phyloP scores from a whole-genome alignment of 1,284 basidiomycete species.

The Hymenochaete sp. region DNA sequence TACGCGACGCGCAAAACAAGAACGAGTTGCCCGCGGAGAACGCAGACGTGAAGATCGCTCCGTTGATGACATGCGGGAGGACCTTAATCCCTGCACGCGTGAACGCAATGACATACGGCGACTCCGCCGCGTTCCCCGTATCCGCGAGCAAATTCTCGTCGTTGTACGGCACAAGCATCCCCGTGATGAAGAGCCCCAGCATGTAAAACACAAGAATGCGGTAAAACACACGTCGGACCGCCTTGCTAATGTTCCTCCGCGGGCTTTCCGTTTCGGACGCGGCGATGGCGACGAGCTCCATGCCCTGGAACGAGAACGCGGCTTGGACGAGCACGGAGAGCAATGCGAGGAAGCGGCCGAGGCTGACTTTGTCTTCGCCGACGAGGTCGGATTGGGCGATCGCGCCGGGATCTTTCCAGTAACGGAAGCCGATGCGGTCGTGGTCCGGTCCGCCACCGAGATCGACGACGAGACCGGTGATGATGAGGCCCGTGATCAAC shows the following conservation, averaged over 20 bases:
- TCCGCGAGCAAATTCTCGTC: conserved; percentile 46
- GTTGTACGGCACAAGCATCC: conserved; percentile 72
- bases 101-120: conserved; percentile 81
- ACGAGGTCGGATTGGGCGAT: conserved; percentile 41
- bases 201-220: conserved; percentile 73
- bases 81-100: conserved; percentile 66
- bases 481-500: conserved; percentile 52
- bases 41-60: conserved; percentile 58
- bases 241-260: conserved; percentile 70
- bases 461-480: conserved; percentile 61
- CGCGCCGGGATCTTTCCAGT: conserved; percentile 66
- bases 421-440: conserved; percentile 56
- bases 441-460: conserved; percentile 59
- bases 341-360: conserved; percentile 62
- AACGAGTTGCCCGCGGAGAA: conserved; percentile 81
- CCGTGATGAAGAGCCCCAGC: conserved; percentile 65
- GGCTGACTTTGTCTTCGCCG: conserved; percentile 28
- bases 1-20: conserved; percentile 75
- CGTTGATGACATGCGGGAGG: conserved; percentile 66
- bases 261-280: conserved; percentile 73
- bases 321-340: conserved; percentile 66
- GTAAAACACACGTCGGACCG: conserved; percentile 74
- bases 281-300: conserved; percentile 75
- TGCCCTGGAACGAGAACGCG: conserved; percentile 77
- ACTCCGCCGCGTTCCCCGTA: conserved; percentile 53